phyloP scores from a whole-genome alignment of 306 rosid genomes.

The Vachellia pachyceras region DNA sequence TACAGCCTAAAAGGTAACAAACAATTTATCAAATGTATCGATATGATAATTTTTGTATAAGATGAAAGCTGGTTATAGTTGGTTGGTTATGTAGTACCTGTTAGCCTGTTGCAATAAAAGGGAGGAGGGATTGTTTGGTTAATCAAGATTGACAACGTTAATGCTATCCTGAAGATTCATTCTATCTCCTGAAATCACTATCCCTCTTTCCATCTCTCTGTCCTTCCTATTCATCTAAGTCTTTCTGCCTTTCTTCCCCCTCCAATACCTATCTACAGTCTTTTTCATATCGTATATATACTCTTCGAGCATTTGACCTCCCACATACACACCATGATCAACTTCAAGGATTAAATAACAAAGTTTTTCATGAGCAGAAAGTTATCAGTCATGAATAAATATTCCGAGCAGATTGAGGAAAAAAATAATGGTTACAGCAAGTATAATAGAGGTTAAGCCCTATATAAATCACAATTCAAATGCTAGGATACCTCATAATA shows the following conservation, averaged over 20 bases:
- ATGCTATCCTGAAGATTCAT: not conserved
- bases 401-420: not conserved
- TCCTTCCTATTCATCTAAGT: not conserved
- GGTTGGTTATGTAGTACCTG: not conserved
- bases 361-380: not conserved
- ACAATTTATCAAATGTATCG: not conserved
- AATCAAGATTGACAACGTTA: not conserved
- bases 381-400: not conserved
- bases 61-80: not conserved
- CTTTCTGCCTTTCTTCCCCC: not conserved
- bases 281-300: not conserved
- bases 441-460: constrained; percentile 7
- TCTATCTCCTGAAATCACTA: not conserved
- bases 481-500: constrained; percentile 69
- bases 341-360: constrained; percentile 1
- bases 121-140: not conserved
- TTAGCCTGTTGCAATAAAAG: not conserved
- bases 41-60: not conserved
- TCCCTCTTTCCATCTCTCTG: not conserved
- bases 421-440: constrained; percentile 11
- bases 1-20: not conserved
- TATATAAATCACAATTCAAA: constrained; percentile 25
- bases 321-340: not conserved
- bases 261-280: not conserved
- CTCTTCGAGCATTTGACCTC: constrained; percentile 6